Evolutionary conservation across 2,329 filamentous ascomycete genomes (phyloP), one percentile per base, ranked within the genome.

Genomic region (Biscogniauxia marginata): DNA sequence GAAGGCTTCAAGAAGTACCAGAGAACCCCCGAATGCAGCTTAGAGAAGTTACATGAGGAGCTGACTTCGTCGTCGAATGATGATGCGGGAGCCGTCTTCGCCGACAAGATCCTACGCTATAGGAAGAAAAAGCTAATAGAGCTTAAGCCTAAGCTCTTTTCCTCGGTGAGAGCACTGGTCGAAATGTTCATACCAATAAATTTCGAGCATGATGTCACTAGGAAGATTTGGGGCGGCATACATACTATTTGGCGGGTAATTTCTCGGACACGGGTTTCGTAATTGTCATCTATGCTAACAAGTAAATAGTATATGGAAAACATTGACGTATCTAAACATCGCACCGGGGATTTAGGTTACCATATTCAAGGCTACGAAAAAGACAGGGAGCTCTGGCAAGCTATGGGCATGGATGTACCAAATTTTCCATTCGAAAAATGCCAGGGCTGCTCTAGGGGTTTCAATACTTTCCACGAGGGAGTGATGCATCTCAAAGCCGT

Each of bases 131-230:
- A 7, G 1, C 44, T 45, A 11, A 1, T 11, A 48, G 16, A 49
- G 22, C 49, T 46, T 8, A 52, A 47, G 11, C 2, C 39, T 13
- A 25, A 30, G n/a, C n/a, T 56, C 13, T 56, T 49, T 18, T 7
- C 39, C 3, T 45, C 54, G 4, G 19, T 22, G 11, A 52, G 46
- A 22, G 18, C 22, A 2, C 24, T 54, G 13, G 6, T 57, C 3
- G 34, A 45, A 24, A 51, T 49, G 45, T 57, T 57, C 24, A 57
- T 57, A n/a, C 55, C 55, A 13, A 30, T 54, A 4, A 52, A 54
- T 20, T 54, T 57, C n/a, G 55, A 51, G 30, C 51, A 54, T 8
- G 44, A 54, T 16, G 20, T 21, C 1, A 57, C 55, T 20, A 45
- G 19, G 8, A 51, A 52, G 19, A 44, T 54, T 13, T 57, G 55